A percentile compares a stretch with the other conserved stretches of the same genome.
These are phyloP conservation scores for Pythium chondricola DNA, from an alignment of 352 stramenopile genomes.

Conservation along the genomic window DNA sequence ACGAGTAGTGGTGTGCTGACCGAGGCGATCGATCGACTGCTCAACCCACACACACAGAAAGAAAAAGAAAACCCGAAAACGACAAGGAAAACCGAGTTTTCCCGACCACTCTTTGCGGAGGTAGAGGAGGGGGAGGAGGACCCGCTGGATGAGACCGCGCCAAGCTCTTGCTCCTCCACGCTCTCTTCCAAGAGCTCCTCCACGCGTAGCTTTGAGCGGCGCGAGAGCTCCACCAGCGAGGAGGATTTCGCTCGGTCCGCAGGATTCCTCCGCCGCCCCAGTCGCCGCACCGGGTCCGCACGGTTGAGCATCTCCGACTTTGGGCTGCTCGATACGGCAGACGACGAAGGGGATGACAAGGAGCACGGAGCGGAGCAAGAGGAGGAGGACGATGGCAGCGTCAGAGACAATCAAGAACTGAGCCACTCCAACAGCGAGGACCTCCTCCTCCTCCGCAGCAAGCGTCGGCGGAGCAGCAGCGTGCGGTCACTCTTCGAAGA, in stretches of 20 bases:
- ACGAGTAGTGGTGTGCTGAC: slow-evolving; percentile 22
- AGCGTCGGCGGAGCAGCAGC: slow-evolving; percentile 13
- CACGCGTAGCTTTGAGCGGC: slow-evolving; percentile 33
- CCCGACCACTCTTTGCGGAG: slow-evolving; percentile 19
- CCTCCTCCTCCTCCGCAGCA: slow-evolving; percentile 6
- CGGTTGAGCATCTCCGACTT: slow-evolving; percentile 74
- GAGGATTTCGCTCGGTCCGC: slow-evolving; percentile 59
- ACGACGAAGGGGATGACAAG: slow-evolving; percentile 13
- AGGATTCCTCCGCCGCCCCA: slow-evolving; percentile 49
- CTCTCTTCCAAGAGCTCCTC: slow-evolving; percentile 25
- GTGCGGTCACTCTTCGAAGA: slow-evolving; percentile 57
- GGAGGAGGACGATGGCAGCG: slow-evolving; percentile 7
- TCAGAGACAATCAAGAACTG: background rate
- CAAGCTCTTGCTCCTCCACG: slow-evolving; percentile 22
- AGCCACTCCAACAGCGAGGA: slow-evolving; percentile 10
- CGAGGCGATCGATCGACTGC: slow-evolving; percentile 39
- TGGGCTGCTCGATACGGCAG: slow-evolving; percentile 47
- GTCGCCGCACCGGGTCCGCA: slow-evolving; percentile 47
- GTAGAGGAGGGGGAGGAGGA: too few species aligned
- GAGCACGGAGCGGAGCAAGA: slow-evolving; percentile 17
- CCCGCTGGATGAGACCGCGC: slow-evolving; percentile 13
- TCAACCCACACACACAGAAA: too few species aligned
- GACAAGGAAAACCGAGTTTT: background rate
- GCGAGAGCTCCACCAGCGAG: slow-evolving; percentile 48
- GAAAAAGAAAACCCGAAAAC: too few species aligned